A percentile compares a stretch with the other conserved stretches of the same genome.
Conservation (phyloP, 192 early-diverging fungal genomes). For the Dissophora ornata region DNA sequence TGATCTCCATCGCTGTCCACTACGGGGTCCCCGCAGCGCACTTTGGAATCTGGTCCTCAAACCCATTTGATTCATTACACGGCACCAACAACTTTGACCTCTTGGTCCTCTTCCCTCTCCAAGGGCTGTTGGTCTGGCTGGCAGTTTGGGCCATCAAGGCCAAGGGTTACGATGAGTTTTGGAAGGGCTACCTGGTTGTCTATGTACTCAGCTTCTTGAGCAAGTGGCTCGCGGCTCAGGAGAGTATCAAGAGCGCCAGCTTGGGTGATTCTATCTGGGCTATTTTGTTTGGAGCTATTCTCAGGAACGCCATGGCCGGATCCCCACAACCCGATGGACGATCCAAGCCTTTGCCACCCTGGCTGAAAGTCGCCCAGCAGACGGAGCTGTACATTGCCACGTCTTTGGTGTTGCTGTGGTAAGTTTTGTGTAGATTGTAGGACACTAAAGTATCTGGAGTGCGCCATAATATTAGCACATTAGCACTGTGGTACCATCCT, state of each 20-base stretch:
- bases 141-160: conserved; percentile 44
- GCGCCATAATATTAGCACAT: too few relatives aligned
- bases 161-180: conserved; percentile 51
- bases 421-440: too few relatives aligned
- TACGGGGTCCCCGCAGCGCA: conserved; percentile 56
- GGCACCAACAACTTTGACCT: conserved; percentile 50
- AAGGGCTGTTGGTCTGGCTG: conserved; percentile 59
- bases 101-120: conserved; percentile 57
- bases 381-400: conserved; percentile 67
- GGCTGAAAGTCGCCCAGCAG: conserved; percentile 66
- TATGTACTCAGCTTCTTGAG: conserved; percentile 59
- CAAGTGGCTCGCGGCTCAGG: conserved; percentile 62
- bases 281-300: conserved; percentile 60
- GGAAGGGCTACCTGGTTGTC: conserved; percentile 57
- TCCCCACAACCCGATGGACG: conserved; percentile 38
- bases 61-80: conserved; percentile 61
- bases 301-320: conserved; percentile 54
- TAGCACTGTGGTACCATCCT: too few relatives aligned
- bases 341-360: conserved; percentile 53
- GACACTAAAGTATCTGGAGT: too few relatives aligned
- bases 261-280: conserved; percentile 68
- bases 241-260: conserved; percentile 53
- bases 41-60: conserved; percentile 55
- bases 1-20: conserved; percentile 54
- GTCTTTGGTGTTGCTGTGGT: conserved; percentile 61